These are phyloP conservation scores for Simplicillium aogashimaense DNA, from an alignment of 2,329 filamentous ascomycete species.

Conservation along the genomic window DNA sequence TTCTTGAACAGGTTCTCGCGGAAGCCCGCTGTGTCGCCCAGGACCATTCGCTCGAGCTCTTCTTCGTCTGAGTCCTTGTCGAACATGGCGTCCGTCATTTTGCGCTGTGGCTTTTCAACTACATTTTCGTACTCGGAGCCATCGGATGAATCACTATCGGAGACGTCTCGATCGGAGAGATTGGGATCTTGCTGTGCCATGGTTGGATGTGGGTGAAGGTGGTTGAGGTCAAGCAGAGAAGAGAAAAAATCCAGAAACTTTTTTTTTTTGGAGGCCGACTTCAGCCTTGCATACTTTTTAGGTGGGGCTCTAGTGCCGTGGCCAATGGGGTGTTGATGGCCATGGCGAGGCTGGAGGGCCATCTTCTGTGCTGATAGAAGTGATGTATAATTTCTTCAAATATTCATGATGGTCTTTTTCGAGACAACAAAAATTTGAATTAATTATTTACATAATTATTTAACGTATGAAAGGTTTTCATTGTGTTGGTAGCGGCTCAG, in stretches of 20 bases:
- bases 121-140: constrained; percentile 17
- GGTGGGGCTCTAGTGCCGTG: constrained; percentile 5
- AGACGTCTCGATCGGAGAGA: constrained; percentile 17
- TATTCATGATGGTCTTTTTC: neutral
- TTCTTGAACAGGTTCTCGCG: constrained; percentile 57
- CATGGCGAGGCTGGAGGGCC: too few relatives aligned
- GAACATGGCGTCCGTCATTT: constrained; percentile 9
- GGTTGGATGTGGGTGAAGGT: constrained; percentile 7
- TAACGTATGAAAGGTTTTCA: too few relatives aligned
- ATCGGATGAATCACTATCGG: constrained; percentile 13
- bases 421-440: too few relatives aligned
- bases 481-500: too few relatives aligned
- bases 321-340: constrained; percentile 9
- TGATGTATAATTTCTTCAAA: neutral
- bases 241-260: too few relatives aligned
- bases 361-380: too few relatives aligned
- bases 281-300: constrained; percentile 17
- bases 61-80: constrained; percentile 77
- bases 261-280: constrained; percentile 15
- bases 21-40: constrained; percentile 81
- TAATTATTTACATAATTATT: too few relatives aligned
- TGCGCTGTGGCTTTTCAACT: constrained; percentile 12
- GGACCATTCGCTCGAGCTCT: constrained; percentile 78
- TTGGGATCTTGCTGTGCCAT: constrained; percentile 22
- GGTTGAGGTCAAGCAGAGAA: constrained; percentile 6